Conservation (phyloP, 2,329 filamentous ascomycete species). For the Colletotrichum chlorophyti region DNA sequence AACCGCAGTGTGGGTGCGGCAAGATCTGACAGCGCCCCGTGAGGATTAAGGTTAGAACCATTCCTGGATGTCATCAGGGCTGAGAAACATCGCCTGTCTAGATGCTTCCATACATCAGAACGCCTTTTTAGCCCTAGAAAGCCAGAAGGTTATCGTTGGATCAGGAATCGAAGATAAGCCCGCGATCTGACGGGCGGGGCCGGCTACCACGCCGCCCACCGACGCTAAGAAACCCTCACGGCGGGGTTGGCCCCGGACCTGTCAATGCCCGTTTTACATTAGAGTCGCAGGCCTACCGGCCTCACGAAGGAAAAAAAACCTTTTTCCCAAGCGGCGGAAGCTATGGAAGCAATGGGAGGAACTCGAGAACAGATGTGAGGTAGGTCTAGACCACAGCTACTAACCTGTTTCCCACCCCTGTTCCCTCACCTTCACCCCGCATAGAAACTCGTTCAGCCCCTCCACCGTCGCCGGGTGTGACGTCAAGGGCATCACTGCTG, state of each 20-base stretch:
- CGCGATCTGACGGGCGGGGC: conserved; percentile 19
- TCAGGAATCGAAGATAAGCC: conserved; percentile 5
- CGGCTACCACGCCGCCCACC: conserved; percentile 13
- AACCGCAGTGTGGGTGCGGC: too few species aligned
- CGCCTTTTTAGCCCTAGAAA: not conserved
- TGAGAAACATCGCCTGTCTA: too few species aligned
- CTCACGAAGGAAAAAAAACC: not conserved
- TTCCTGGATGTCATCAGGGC: too few species aligned
- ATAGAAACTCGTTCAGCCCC: not conserved
- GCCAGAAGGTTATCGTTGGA: not conserved
- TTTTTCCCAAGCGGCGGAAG: too few species aligned
- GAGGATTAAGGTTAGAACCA: too few species aligned
- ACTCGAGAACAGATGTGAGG: not conserved
- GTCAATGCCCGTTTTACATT: conserved; percentile 27
- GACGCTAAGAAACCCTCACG: not conserved
- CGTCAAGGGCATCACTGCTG: conserved; percentile 17
- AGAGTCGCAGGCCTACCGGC: conserved; percentile 16
- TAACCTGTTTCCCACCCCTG: conserved; percentile 28
- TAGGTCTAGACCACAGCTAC: conserved; percentile 18
- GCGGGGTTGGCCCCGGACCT: conserved; percentile 8
- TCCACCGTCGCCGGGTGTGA: conserved; percentile 18
- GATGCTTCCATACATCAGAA: too few species aligned
- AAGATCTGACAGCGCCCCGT: too few species aligned
- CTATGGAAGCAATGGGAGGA: not conserved
- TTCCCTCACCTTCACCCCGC: conserved; percentile 13